phyloP scores from a whole-genome alignment of 108 stramenopile genomes.

The Hondaea fermentalgiana region DNA sequence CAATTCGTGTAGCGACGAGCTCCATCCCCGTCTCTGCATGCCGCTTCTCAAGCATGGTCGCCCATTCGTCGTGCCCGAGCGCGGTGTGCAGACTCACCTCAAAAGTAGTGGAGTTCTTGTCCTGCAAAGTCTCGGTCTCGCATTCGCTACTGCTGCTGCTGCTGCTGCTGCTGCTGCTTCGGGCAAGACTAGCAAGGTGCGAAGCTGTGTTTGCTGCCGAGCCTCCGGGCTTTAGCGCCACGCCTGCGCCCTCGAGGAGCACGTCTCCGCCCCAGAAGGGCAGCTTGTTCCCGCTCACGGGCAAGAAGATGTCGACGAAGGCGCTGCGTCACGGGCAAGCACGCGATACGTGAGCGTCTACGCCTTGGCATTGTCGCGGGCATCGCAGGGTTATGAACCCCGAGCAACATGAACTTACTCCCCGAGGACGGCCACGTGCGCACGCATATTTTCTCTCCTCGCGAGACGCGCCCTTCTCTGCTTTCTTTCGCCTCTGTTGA shows the following conservation, averaged over 20 bases:
- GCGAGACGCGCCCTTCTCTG: too few species aligned
- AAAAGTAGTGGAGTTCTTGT: too few species aligned
- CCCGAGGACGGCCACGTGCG: not conserved
- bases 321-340: not conserved
- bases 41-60: not conserved
- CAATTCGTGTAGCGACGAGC: not conserved
- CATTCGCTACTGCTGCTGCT: not conserved
- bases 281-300: not conserved
- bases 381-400: too few species aligned
- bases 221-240: not conserved
- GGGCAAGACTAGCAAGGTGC: not conserved
- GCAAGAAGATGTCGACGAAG: constrained; percentile 3
- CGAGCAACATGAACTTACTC: not conserved
- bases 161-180: not conserved
- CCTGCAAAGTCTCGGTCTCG: not conserved
- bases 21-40: not conserved
- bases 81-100: not conserved
- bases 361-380: too few species aligned
- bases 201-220: not conserved
- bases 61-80: not conserved
- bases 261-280: constrained; percentile 11
- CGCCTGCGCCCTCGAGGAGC: not conserved
- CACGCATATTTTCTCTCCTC: not conserved
- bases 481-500: too few species aligned
- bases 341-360: too few species aligned